Conservation (phyloP, 2,329 filamentous ascomycete species). For the Ceratocystis variospora region DNA sequence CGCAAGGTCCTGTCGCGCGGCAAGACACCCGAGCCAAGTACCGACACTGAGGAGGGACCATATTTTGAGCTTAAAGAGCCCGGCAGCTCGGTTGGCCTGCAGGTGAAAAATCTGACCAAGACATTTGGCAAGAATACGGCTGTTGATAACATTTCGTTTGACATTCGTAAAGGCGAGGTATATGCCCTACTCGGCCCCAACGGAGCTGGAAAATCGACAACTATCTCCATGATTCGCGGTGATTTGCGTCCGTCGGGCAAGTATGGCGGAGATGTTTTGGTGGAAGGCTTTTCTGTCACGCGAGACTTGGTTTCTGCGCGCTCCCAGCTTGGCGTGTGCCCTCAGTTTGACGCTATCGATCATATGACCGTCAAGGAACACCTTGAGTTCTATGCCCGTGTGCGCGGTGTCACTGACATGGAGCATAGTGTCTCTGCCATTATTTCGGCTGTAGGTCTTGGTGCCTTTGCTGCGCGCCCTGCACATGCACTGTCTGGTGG, state of each 20-base stretch:
- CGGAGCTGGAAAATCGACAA: slow-evolving; percentile 82
- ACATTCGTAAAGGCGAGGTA: slow-evolving; percentile 64
- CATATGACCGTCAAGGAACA: slow-evolving; percentile 82
- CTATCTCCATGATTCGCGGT: slow-evolving; percentile 78
- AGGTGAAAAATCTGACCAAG: slow-evolving; percentile 70
- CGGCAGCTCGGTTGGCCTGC: slow-evolving; percentile 47
- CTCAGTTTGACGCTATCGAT: slow-evolving; percentile 78
- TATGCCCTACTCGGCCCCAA: slow-evolving; percentile 85
- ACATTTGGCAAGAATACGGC: slow-evolving; percentile 61
- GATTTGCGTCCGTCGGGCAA: slow-evolving; percentile 63
- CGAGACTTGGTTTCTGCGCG: slow-evolving; percentile 58
- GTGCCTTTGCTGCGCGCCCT: slow-evolving; percentile 57
- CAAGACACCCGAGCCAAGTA: background rate
- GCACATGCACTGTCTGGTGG: slow-evolving; percentile 71
- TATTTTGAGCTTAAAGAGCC: slow-evolving; percentile 31
- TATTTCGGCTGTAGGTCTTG: slow-evolving; percentile 65
- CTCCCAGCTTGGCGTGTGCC: slow-evolving; percentile 74
- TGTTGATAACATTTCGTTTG: slow-evolving; percentile 80
- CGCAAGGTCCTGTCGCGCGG: slow-evolving; percentile 29
- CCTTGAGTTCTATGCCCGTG: slow-evolving; percentile 71
- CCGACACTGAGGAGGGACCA: slow-evolving; percentile 40
- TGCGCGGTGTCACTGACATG: slow-evolving; percentile 63
- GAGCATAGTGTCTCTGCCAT: slow-evolving; percentile 66
- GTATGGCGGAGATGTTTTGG: slow-evolving; percentile 63
- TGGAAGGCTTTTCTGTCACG: slow-evolving; percentile 66